A percentile compares a stretch with the other conserved stretches of the same genome.
These are phyloP conservation scores for Globisporangium polare DNA, from an alignment of 352 stramenopile species.

Conservation along the genomic window DNA sequence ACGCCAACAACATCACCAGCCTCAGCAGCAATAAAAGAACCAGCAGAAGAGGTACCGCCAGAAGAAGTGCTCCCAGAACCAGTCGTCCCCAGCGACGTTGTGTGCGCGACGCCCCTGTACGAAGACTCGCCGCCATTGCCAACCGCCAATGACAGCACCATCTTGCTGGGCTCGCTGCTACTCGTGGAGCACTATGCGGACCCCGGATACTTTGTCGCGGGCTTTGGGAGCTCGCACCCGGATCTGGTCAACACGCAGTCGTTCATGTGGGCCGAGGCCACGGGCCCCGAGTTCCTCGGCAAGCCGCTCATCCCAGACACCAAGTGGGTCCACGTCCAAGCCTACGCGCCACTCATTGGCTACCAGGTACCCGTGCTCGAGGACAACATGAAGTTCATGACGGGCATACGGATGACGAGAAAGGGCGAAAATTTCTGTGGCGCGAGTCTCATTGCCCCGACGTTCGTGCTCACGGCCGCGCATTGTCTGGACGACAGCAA, in stretches of 20 bases:
- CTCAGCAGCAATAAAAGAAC: neutral
- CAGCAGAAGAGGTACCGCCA: neutral
- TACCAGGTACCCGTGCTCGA: neutral
- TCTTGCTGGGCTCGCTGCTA: neutral
- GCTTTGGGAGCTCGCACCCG: slow-evolving; percentile 2
- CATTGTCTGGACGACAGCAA: slow-evolving; percentile 12
- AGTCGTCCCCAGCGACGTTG: slow-evolving; percentile 1
- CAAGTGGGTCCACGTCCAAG: neutral
- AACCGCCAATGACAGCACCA: neutral
- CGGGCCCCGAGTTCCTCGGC: slow-evolving; percentile 9
- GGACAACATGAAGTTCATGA: slow-evolving; percentile 10
- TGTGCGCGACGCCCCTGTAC: neutral
- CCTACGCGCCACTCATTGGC: neutral
- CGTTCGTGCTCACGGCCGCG: slow-evolving; percentile 13
- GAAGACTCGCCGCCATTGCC: neutral
- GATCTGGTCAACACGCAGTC: slow-evolving; percentile 1
- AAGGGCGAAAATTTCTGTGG: slow-evolving; percentile 14
- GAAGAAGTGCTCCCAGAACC: neutral
- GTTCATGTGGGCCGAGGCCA: slow-evolving; percentile 11
- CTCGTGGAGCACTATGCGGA: neutral
- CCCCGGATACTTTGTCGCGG: neutral
- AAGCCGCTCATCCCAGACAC: neutral
- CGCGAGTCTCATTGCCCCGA: slow-evolving; percentile 5
- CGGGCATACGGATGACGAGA: neutral
- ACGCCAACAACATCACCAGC: neutral